A percentile compares a stretch with the other conserved stretches of the same genome.
Evolutionary conservation across 257 asterid genomes (phyloP).

Genomic region (Coffea eugenioides): DNA sequence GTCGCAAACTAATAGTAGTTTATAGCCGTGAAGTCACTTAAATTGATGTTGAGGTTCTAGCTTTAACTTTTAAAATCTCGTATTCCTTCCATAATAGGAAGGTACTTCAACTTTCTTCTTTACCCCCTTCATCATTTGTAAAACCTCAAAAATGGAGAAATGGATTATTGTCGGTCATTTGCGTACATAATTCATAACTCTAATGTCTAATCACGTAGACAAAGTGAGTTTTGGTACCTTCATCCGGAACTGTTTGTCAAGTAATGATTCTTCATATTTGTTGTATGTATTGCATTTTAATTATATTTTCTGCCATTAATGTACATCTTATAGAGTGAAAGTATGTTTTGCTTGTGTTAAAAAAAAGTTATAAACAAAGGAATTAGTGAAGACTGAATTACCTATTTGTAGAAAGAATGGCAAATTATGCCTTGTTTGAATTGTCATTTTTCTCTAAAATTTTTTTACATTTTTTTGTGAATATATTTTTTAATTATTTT

Average conservation of each 20-base stretch:
- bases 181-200: neutral
- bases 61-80: constrained; percentile 2
- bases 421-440: too few species aligned
- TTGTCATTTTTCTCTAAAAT: too few species aligned
- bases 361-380: too few species aligned
- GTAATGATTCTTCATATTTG: too few species aligned
- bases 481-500: too few species aligned
- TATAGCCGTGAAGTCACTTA: neutral
- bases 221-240: neutral
- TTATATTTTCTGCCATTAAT: too few species aligned
- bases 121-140: neutral
- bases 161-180: neutral
- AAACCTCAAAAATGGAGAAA: neutral
- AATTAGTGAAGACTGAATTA: too few species aligned
- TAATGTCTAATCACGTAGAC: neutral
- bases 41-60: neutral
- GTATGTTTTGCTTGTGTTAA: too few species aligned
- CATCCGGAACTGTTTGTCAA: too few species aligned
- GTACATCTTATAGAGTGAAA: too few species aligned
- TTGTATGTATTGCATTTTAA: too few species aligned
- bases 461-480: too few species aligned
- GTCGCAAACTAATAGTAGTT: neutral
- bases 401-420: neutral
- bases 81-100: constrained; percentile 8
- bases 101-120: neutral